A percentile compares a stretch with the other conserved stretches of the same genome.
phyloP scores from a whole-genome alignment of 177 flowering plant genomes.

The Vitis hybrid region DNA sequence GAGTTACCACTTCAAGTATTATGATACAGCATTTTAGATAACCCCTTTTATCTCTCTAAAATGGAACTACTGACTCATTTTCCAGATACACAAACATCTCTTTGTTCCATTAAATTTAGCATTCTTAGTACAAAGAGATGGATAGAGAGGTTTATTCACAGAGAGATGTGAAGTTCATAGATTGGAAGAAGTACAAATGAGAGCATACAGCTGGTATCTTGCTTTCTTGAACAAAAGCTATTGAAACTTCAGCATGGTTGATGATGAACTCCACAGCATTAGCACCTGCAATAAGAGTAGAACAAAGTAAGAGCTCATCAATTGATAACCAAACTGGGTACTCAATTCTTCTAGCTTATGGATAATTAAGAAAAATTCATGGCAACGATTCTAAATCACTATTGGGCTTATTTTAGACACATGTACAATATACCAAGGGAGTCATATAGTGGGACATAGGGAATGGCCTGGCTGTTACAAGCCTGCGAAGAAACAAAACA shows the following conservation, averaged over 20 bases:
- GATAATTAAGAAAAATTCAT: neutral
- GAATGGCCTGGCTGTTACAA: slow-evolving; percentile 73
- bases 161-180: neutral
- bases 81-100: too few species aligned
- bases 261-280: slow-evolving; percentile 94
- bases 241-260: slow-evolving; percentile 93
- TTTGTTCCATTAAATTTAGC: too few species aligned
- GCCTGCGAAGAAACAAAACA: slow-evolving; percentile 52
- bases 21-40: too few species aligned
- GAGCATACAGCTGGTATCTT: slow-evolving; percentile 69
- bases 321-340: neutral
- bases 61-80: too few species aligned
- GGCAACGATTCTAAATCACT: too few species aligned
- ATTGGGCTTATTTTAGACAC: too few species aligned
- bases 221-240: slow-evolving; percentile 84
- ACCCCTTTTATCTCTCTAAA: too few species aligned
- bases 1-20: neutral
- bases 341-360: neutral
- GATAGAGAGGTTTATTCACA: too few species aligned
- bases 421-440: slow-evolving; percentile 60
- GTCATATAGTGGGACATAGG: slow-evolving; percentile 94
- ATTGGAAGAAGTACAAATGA: neutral
- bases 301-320: neutral
- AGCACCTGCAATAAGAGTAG: slow-evolving; percentile 54
- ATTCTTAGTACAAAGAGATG: too few species aligned